Percentiles rank a stretch among this genome's conserved stretches.
phyloP scores from a whole-genome alignment of 176 grass and related monocot genomes.

The Olyra latifolia region DNA sequence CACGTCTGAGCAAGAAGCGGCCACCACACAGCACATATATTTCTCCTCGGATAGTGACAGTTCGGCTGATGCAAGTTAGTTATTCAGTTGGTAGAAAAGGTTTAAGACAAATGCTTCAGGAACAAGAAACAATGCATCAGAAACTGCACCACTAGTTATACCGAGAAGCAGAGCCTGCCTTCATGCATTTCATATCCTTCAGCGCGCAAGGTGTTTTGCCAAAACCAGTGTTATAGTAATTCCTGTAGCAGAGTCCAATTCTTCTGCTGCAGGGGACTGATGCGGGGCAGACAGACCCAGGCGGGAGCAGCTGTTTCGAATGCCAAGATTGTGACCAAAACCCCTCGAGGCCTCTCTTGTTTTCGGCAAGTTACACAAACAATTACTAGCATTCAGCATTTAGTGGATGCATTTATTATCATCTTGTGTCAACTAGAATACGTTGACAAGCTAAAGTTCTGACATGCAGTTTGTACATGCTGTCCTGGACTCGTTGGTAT shows the following conservation, averaged over 20 bases:
- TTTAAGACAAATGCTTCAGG: not conserved
- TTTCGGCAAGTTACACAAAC: not conserved
- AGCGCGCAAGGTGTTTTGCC: not conserved
- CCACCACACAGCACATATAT: not conserved
- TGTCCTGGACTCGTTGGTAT: not conserved
- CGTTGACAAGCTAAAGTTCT: not conserved
- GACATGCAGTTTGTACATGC: not conserved
- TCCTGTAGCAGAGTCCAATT: not conserved
- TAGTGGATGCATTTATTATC: not conserved
- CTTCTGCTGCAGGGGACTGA: not conserved
- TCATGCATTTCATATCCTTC: not conserved
- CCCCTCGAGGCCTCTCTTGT: not conserved
- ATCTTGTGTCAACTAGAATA: not conserved
- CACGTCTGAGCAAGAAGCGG: not conserved
- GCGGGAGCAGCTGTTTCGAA: conserved; percentile 30
- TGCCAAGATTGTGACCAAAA: conserved; percentile 19
- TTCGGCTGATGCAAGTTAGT: conserved; percentile 7
- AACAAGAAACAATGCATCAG: not conserved
- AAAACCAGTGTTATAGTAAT: not conserved
- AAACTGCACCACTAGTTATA: not conserved
- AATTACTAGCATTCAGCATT: not conserved
- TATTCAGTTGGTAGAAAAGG: conserved; percentile 1
- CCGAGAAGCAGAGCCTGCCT: not conserved
- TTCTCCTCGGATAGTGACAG: conserved; percentile 10
- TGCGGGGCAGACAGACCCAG: conserved; percentile 7